A percentile compares a stretch with the other conserved stretches of the same genome.
phyloP scores from a whole-genome alignment of 768 basidiomycete genomes.

The Leucosporidium creatinivorum region DNA sequence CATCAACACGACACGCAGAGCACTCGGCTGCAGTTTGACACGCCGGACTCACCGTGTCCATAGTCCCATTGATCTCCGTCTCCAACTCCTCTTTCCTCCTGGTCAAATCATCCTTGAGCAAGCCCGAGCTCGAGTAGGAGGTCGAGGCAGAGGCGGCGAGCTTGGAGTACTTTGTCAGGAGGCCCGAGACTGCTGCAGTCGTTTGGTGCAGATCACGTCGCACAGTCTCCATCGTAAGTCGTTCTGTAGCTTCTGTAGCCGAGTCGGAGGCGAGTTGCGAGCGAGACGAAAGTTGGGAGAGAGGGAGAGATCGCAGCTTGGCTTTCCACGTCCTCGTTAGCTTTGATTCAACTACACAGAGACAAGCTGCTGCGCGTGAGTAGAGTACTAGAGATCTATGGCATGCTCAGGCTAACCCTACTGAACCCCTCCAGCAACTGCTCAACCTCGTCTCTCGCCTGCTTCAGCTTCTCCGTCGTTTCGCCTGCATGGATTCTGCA shows the following conservation, averaged over 20 bases:
- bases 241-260: too few species aligned
- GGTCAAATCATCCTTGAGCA: slow-evolving; percentile 40
- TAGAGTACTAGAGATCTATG: too few species aligned
- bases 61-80: slow-evolving; percentile 72
- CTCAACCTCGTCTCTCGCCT: background rate
- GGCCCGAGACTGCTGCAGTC: slow-evolving; percentile 83
- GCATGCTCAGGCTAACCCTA: too few species aligned
- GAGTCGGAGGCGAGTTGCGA: too few species aligned
- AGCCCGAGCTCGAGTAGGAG: slow-evolving; percentile 46
- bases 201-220: slow-evolving; percentile 88
- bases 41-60: slow-evolving; percentile 62
- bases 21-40: slow-evolving; percentile 12
- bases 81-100: slow-evolving; percentile 62
- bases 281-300: background rate
- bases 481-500: background rate
- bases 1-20: slow-evolving; percentile 16
- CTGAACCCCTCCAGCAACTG: too few species aligned
- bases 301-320: background rate
- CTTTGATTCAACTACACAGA: background rate
- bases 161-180: slow-evolving; percentile 82
- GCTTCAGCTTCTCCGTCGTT: background rate
- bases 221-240: slow-evolving; percentile 54
- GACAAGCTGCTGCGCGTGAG: too few species aligned
- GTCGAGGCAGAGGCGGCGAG: slow-evolving; percentile 54
- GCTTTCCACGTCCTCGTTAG: background rate